Percentiles rank a stretch among this genome's conserved stretches.
phyloP scores from a whole-genome alignment of 352 stramenopile genomes.

The Aphanomyces stellatus region DNA sequence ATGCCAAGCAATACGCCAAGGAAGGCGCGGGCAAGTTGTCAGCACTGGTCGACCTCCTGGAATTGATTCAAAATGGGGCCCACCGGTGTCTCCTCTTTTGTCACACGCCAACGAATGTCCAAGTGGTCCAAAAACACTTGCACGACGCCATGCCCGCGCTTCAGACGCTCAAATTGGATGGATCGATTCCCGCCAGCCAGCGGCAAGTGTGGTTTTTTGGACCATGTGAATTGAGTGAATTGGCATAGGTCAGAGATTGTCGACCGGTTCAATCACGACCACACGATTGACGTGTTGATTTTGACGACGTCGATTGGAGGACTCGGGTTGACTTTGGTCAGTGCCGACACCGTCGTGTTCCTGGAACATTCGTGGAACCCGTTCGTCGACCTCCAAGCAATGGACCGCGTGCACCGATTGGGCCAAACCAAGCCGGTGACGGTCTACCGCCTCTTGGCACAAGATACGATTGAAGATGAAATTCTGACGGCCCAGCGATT shows the following conservation, averaged over 20 bases:
- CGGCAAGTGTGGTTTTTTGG: slow-evolving; percentile 24
- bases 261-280: slow-evolving; percentile 88
- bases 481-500: slow-evolving; percentile 73
- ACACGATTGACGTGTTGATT: slow-evolving; percentile 89
- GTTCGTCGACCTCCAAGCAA: slow-evolving; percentile 91
- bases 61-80: slow-evolving; percentile 23
- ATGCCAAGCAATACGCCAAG: slow-evolving; percentile 29
- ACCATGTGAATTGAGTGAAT: not conserved
- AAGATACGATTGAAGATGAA: slow-evolving; percentile 64
- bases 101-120: slow-evolving; percentile 89
- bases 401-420: slow-evolving; percentile 78
- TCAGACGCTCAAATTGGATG: slow-evolving; percentile 89
- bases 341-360: slow-evolving; percentile 96
- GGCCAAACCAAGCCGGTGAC: slow-evolving; percentile 60
- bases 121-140: slow-evolving; percentile 89
- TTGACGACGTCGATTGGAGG: slow-evolving; percentile 93
- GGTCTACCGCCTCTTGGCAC: slow-evolving; percentile 72
- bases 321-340: slow-evolving; percentile 94
- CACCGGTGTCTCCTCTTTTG: slow-evolving; percentile 95
- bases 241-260: slow-evolving; percentile 47
- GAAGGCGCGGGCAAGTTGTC: slow-evolving; percentile 89
- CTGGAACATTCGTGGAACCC: slow-evolving; percentile 98
- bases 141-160: slow-evolving; percentile 46
- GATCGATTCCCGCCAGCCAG: slow-evolving; percentile 59
- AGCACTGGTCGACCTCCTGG: slow-evolving; percentile 63